Conservation (phyloP, 768 basidiomycete genomes). For the Mycena rosella region DNA sequence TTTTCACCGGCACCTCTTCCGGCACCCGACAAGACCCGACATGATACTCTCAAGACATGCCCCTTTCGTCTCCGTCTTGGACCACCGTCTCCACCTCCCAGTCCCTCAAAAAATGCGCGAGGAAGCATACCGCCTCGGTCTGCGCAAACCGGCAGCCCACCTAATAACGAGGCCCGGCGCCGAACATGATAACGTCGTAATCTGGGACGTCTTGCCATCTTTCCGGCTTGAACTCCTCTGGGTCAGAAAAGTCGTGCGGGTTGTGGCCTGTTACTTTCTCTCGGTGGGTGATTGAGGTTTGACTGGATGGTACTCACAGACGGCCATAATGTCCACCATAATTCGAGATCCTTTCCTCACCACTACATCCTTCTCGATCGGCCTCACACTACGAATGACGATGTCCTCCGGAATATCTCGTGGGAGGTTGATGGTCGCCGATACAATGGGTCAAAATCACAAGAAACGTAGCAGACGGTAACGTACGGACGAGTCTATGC, state of each 20-base stretch:
- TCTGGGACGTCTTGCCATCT: constrained; percentile 37
- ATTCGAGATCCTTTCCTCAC: constrained; percentile 13
- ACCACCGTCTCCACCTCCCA: constrained; percentile 48
- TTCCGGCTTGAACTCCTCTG: constrained; percentile 35
- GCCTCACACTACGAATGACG: constrained; percentile 2
- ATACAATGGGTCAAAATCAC: background rate
- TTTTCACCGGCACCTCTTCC: background rate
- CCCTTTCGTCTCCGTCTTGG: constrained; percentile 2
- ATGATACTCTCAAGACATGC: background rate
- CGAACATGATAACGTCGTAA: constrained; percentile 29
- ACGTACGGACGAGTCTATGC: constrained; percentile 25
- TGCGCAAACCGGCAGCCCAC: constrained; percentile 53
- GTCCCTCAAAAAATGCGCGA: constrained; percentile 50
- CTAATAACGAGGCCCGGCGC: constrained; percentile 51
- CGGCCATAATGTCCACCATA: constrained; percentile 37
- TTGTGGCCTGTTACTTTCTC: constrained; percentile 31
- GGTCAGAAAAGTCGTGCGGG: constrained; percentile 35
- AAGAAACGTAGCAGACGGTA: background rate
- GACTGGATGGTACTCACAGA: constrained; percentile 28
- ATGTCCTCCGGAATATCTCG: constrained; percentile 21
- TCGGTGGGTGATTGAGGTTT: background rate
- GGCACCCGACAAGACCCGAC: too few relatives aligned
- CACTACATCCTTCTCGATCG: background rate
- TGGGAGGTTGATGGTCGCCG: constrained; percentile 18
- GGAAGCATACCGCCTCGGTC: constrained; percentile 51